These are phyloP conservation scores for Fibroporia radiculosa DNA, from an alignment of 768 basidiomycete genomes.

Conservation along the genomic window DNA sequence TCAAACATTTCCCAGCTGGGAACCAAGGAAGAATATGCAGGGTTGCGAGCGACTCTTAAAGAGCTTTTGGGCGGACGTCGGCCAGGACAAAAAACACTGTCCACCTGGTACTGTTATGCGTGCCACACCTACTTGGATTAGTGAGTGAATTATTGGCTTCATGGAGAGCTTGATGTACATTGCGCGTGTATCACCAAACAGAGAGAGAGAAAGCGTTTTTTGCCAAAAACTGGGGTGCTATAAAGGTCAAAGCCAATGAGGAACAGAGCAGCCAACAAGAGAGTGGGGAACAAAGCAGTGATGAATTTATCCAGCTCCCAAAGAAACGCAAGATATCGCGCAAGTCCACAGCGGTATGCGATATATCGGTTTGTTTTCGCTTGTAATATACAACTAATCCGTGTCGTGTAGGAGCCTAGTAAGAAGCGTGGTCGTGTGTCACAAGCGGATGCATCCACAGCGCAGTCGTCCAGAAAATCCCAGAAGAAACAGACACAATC, in stretches of 20 bases:
- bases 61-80: constrained; percentile 54
- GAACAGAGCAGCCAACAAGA: constrained; percentile 8
- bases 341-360: neutral
- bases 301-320: neutral
- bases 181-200: constrained; percentile 8
- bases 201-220: constrained; percentile 35
- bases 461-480: too few relatives aligned
- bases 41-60: constrained; percentile 49
- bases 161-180: neutral
- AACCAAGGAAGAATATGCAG: constrained; percentile 51
- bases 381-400: neutral
- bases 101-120: constrained; percentile 32
- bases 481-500: too few relatives aligned
- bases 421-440: too few relatives aligned
- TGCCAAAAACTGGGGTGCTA: constrained; percentile 16
- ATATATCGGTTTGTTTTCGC: neutral
- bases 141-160: constrained; percentile 24
- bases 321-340: neutral
- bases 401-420: too few relatives aligned
- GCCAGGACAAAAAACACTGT: constrained; percentile 51
- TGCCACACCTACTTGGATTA: constrained; percentile 50
- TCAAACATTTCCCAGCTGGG: constrained; percentile 47
- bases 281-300: neutral
- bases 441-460: too few relatives aligned
- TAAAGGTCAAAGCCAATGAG: constrained; percentile 5